These are phyloP conservation scores for Epichloe hybrida DNA, from an alignment of 2,329 filamentous ascomycete genomes.

Conservation along the genomic window DNA sequence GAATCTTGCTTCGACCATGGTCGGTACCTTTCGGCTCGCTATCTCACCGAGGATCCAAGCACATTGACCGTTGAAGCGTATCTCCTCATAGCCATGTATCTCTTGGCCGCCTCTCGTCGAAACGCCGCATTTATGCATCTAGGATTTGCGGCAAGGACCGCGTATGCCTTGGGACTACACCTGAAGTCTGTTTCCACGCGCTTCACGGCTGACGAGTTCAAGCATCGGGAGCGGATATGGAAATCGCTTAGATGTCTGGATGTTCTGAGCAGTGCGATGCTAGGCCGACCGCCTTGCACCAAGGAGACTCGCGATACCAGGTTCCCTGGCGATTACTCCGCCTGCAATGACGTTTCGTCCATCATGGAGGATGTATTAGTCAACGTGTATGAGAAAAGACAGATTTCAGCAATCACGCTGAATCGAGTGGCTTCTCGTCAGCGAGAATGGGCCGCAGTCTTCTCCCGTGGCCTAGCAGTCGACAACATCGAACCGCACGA, in stretches of 20 bases:
- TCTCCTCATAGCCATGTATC: constrained; percentile 44
- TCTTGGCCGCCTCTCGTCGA: constrained; percentile 42
- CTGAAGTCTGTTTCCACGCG: constrained; percentile 10
- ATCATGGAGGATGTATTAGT: constrained; percentile 20
- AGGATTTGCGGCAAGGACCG: constrained; percentile 43
- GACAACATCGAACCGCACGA: constrained; percentile 2
- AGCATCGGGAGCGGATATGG: constrained; percentile 14
- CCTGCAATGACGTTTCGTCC: constrained; percentile 1
- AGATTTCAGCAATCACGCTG: constrained; percentile 10
- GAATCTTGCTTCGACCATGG: constrained; percentile 16
- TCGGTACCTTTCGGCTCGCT: constrained; percentile 12
- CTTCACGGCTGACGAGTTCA: constrained; percentile 10
- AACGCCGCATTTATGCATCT: constrained; percentile 52
- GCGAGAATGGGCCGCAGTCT: constrained; percentile 12
- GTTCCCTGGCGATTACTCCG: constrained; percentile 12
- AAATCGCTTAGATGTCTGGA: constrained; percentile 14
- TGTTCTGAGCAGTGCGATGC: constrained; percentile 13
- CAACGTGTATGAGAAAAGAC: constrained; percentile 15
- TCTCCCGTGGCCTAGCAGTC: constrained; percentile 13
- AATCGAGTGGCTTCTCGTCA: constrained; percentile 15
- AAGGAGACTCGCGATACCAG: constrained; percentile 9
- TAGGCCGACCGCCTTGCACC: constrained; percentile 15
- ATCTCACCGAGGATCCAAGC: constrained; percentile 34
- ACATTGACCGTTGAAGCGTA: constrained; percentile 38
- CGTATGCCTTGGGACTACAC: constrained; percentile 43